Evolutionary conservation across 495 filamentous ascomycete genomes (phyloP).

Genomic region (Corynascus novoguineensis): DNA sequence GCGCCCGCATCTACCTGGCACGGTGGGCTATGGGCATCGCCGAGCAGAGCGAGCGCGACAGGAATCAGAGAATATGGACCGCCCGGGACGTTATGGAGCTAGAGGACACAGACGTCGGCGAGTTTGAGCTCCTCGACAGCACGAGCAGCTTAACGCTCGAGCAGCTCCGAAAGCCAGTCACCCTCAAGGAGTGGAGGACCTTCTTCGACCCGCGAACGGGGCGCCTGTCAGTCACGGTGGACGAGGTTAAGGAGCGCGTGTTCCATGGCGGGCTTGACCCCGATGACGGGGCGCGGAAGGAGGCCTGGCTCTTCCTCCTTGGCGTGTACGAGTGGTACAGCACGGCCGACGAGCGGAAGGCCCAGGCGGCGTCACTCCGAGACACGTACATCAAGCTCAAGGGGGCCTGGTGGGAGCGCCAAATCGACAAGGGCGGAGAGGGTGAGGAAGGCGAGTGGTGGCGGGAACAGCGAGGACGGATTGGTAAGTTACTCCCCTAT

Average conservation of each 20-base stretch:
- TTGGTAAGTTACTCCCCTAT: constrained; percentile 59
- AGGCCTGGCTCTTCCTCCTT: constrained; percentile 92
- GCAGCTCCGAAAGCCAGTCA: constrained; percentile 70
- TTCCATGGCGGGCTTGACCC: constrained; percentile 92
- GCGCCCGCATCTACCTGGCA: constrained; percentile 85
- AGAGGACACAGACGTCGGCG: constrained; percentile 88
- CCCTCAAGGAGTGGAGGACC: constrained; percentile 75
- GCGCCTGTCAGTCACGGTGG: constrained; percentile 65
- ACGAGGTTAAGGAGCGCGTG: constrained; percentile 92
- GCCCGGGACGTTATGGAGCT: constrained; percentile 87
- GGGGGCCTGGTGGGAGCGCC: constrained; percentile 91
- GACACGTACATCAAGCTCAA: constrained; percentile 94
- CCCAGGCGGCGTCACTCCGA: constrained; percentile 72
- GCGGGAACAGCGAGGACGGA: constrained; percentile 88
- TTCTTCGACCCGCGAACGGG: constrained; percentile 77
- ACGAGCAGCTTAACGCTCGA: constrained; percentile 65
- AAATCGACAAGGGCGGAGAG: constrained; percentile 73
- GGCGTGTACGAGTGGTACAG: constrained; percentile 91
- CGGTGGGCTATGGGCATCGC: constrained; percentile 98
- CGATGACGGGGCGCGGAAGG: constrained; percentile 86
- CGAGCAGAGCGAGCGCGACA: constrained; percentile 86
- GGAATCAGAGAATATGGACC: constrained; percentile 82
- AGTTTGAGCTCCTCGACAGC: constrained; percentile 89
- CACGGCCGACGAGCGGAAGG: constrained; percentile 71
- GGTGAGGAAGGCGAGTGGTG: constrained; percentile 83